Conservation (phyloP, 2,329 filamentous ascomycete species). For the Fusarium nanum region DNA sequence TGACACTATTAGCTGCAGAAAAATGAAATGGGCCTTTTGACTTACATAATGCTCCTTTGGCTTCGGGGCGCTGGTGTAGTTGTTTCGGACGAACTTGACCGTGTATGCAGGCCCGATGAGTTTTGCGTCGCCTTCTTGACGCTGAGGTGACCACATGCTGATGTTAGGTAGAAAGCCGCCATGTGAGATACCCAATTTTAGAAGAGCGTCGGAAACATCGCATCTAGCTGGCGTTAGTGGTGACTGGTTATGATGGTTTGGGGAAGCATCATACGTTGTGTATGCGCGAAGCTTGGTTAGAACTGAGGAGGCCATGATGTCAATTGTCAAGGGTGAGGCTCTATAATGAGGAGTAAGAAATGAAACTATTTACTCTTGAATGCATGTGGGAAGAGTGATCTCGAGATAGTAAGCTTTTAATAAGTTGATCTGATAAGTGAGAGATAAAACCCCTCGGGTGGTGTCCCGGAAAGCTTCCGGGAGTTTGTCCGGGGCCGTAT, state of each 20-base stretch:
- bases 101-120: background rate
- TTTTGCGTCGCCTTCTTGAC: background rate
- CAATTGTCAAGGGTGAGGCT: accelerated
- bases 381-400: accelerated
- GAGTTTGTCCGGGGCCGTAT: accelerated
- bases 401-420: background rate
- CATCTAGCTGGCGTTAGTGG: background rate
- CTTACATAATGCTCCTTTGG: background rate
- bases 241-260: too few relatives aligned
- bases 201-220: background rate
- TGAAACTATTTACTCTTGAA: too few relatives aligned
- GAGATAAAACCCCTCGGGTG: background rate
- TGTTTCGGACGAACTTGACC: background rate
- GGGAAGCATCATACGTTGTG: background rate
- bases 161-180: background rate
- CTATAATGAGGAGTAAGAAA: accelerated
- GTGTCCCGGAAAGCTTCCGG: background rate
- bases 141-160: background rate
- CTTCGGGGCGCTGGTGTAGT: background rate
- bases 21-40: too few relatives aligned
- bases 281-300: background rate
- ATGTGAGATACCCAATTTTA: background rate
- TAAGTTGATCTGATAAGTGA: background rate
- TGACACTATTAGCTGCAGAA: too few relatives aligned
- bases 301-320: background rate